phyloP scores from a whole-genome alignment of 2,329 filamentous ascomycete genomes.

The Diplodia seriata region DNA sequence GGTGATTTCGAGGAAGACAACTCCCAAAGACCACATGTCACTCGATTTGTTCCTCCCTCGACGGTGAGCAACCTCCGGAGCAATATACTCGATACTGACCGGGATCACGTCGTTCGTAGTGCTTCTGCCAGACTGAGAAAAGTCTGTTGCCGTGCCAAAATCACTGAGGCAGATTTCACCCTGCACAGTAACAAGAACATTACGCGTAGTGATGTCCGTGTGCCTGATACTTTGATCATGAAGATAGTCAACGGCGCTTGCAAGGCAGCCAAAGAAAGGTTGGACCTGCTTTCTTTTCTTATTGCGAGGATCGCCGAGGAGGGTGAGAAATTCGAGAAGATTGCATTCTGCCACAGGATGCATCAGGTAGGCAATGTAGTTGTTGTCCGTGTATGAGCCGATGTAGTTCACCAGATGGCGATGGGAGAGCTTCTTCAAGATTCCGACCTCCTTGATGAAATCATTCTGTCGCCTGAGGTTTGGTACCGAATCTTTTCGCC shows the following conservation, averaged over 20 bases:
- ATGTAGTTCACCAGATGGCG: slow-evolving; percentile 42
- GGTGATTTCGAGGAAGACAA: slow-evolving; percentile 31
- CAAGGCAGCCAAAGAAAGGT: slow-evolving; percentile 34
- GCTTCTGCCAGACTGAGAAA: slow-evolving; percentile 4
- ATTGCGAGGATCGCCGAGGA: slow-evolving; percentile 2
- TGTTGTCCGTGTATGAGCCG: slow-evolving; percentile 44
- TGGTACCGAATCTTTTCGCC: slow-evolving; percentile 4
- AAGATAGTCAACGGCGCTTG: slow-evolving; percentile 23
- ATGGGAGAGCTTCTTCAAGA: slow-evolving; percentile 42
- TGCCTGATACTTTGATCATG: slow-evolving; percentile 27
- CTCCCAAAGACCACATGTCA: slow-evolving; percentile 33
- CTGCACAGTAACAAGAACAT: slow-evolving; percentile 20
- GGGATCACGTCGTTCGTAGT: neutral
- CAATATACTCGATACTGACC: slow-evolving; percentile 22
- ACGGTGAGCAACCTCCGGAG: slow-evolving; percentile 33
- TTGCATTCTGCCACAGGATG: neutral
- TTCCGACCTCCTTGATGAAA: slow-evolving; percentile 41
- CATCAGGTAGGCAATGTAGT: slow-evolving; percentile 43
- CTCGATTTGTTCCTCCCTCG: slow-evolving; percentile 10
- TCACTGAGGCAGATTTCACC: slow-evolving; percentile 36
- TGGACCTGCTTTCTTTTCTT: slow-evolving; percentile 30
- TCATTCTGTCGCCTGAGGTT: slow-evolving; percentile 16
- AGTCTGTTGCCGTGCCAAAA: slow-evolving; percentile 39
- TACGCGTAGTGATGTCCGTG: slow-evolving; percentile 31
- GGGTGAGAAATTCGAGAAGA: neutral